phyloP scores from a whole-genome alignment of 179 eudicot genomes.

The Beta lomatogona region DNA sequence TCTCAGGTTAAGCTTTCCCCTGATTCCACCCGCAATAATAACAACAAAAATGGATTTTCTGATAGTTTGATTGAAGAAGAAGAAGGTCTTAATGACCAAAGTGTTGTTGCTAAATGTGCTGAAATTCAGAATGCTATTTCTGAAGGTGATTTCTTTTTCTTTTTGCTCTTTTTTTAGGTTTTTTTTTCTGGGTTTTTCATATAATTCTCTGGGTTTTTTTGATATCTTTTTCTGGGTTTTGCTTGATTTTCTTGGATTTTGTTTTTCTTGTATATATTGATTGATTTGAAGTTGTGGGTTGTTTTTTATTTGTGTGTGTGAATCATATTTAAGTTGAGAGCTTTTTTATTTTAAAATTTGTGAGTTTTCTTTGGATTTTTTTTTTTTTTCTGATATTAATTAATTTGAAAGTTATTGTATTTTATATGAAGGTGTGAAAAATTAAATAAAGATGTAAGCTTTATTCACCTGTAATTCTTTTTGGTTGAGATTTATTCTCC shows the following conservation, averaged over 20 bases:
- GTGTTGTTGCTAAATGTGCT: conserved; percentile 68
- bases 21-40: conserved; percentile 17
- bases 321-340: background rate
- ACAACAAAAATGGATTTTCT: conserved; percentile 40
- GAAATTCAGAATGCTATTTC: conserved; percentile 81
- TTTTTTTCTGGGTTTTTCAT: conserved; percentile 5
- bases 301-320: background rate
- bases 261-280: background rate
- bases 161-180: background rate
- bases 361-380: background rate
- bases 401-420: background rate
- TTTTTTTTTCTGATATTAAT: background rate
- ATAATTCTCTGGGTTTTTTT: background rate
- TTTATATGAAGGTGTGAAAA: background rate
- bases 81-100: conserved; percentile 61
- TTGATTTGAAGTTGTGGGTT: background rate
- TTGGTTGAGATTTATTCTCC: background rate
- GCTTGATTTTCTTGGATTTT: background rate
- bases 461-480: background rate
- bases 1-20: conserved; percentile 55
- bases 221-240: background rate
- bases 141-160: conserved; percentile 49
- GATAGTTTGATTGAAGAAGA: conserved; percentile 77
- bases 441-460: background rate
- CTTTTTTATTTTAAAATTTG: background rate